Evolutionary conservation across 2,329 filamentous ascomycete genomes (phyloP).

Genomic region (Simplicillium aogashimaense): DNA sequence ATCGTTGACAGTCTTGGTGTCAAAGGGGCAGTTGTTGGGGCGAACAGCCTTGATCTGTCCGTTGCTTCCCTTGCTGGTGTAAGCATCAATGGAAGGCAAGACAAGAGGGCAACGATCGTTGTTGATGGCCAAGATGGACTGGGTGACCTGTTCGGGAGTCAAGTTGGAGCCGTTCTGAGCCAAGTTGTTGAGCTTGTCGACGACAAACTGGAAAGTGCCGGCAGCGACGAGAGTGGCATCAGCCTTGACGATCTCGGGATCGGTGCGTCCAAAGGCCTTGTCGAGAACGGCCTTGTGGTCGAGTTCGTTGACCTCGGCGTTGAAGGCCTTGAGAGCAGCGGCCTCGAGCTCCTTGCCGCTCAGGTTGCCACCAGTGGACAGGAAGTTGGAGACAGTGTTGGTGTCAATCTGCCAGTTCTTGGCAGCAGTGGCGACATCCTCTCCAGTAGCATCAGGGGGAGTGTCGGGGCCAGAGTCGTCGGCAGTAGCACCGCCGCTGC

Average conservation of each 20-base stretch:
- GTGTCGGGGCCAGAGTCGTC: too few relatives aligned
- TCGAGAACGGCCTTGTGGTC: slow-evolving; percentile 10
- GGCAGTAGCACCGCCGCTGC: too few relatives aligned
- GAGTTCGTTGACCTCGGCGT: slow-evolving; percentile 9
- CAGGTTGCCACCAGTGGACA: slow-evolving; percentile 7
- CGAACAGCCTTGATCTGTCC: too few relatives aligned
- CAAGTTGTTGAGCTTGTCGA: slow-evolving; percentile 4
- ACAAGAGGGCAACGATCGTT: slow-evolving; percentile 5
- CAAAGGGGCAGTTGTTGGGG: too few relatives aligned
- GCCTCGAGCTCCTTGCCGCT: slow-evolving; percentile 1
- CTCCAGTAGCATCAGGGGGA: too few relatives aligned
- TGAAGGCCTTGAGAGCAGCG: slow-evolving; percentile 3
- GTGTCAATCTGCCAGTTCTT: slow-evolving; percentile 8
- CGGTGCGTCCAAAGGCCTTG: background rate
- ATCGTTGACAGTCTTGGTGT: too few relatives aligned
- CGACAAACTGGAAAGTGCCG: slow-evolving; percentile 8
- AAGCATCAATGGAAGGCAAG: slow-evolving; percentile 6
- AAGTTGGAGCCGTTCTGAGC: slow-evolving; percentile 3
- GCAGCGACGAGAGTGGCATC: slow-evolving; percentile 6
- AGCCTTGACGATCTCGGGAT: slow-evolving; percentile 3
- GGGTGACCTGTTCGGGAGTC: slow-evolving; percentile 2
- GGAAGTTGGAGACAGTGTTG: slow-evolving; percentile 7
- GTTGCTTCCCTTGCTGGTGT: background rate
- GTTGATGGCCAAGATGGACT: slow-evolving; percentile 6
- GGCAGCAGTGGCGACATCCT: slow-evolving; percentile 3